Evolutionary conservation across 345 rosid genomes (phyloP).

Genomic region (Rhodamnia argentea): DNA sequence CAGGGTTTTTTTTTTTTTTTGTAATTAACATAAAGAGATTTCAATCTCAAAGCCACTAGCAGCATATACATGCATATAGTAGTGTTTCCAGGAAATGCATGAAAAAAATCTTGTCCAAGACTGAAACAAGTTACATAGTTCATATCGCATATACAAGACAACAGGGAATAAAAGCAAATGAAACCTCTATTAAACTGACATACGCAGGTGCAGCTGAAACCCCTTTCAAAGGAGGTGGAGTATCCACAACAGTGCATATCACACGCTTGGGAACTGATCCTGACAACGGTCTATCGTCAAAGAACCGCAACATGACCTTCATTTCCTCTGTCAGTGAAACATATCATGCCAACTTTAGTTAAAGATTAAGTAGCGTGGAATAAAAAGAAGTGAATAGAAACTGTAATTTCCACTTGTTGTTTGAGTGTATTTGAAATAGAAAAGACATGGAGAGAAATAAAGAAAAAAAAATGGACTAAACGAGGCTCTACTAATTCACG

Average conservation of each 20-base stretch:
- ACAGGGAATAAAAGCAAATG: background rate
- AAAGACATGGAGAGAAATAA: background rate
- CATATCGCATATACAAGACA: background rate
- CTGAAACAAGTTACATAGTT: background rate
- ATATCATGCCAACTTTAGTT: background rate
- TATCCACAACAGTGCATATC: constrained; percentile 62
- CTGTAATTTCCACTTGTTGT: background rate
- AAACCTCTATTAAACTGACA: background rate
- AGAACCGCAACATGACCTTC: constrained; percentile 63
- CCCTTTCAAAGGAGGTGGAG: constrained; percentile 57
- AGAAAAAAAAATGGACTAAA: background rate
- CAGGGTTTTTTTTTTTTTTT: background rate
- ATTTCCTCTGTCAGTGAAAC: constrained; percentile 61
- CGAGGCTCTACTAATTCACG: background rate
- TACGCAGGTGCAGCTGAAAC: constrained; percentile 68
- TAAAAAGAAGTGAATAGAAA: background rate
- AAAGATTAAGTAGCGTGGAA: background rate
- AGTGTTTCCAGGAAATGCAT: background rate
- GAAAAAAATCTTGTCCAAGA: background rate
- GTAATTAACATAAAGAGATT: background rate
- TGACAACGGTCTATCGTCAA: constrained; percentile 63
- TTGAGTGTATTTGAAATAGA: background rate
- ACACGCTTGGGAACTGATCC: constrained; percentile 77
- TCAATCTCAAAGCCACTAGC: background rate
- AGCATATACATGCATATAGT: background rate